Base-by-base conservation (phyloP, 805 yeast species). In the Saccharomycopsis sp. region DNA sequence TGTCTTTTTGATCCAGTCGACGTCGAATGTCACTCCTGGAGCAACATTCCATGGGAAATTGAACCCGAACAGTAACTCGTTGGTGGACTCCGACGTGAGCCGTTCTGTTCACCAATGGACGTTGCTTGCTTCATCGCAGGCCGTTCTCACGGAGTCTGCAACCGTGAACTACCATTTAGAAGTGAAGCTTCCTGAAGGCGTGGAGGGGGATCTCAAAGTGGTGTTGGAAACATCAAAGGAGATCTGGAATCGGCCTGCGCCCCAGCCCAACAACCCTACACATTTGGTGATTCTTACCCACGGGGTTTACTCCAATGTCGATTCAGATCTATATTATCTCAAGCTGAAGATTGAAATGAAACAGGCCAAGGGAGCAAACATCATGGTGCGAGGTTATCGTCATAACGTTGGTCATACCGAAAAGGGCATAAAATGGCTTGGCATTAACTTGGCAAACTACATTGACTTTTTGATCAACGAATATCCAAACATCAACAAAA, bases 331-430 rank as follows among this genome's bases (percentile, higher is more conserved):
- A 94, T 67, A 84, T 15, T 88, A 80, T 52, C 53, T 89, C 42
- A 87, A 87, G 50, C 97, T 92, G 53, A 70, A 69, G 51, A 73
- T 92, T 12, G 92, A 84, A 48, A 56, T 62, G 20, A 43, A 49
- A 13, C 50, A 48, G 5, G 42, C 50, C 1, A 63, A 64, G 4
- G 68, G 70, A 0, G 81, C 76, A 36, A 85, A 85, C 53, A 61
- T 88, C 4, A 73, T 88, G 2, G 80, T 89, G 3, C 68, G 94
- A 51, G 97, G 95, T 0, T 92, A 65, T 55, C 72, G 75, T 38
- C 89, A 80, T 1, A 92, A 89, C 55, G 81, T 75, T 26, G 86
- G 96, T 37, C 80, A 81, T 53, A 89, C 97, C 0, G 95, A 86
- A 49, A 65, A 83, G 38, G 98, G 98, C 0, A 73, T 92, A 30